Conservation (phyloP, 768 basidiomycete genomes). For the Termitomyces heimii region DNA sequence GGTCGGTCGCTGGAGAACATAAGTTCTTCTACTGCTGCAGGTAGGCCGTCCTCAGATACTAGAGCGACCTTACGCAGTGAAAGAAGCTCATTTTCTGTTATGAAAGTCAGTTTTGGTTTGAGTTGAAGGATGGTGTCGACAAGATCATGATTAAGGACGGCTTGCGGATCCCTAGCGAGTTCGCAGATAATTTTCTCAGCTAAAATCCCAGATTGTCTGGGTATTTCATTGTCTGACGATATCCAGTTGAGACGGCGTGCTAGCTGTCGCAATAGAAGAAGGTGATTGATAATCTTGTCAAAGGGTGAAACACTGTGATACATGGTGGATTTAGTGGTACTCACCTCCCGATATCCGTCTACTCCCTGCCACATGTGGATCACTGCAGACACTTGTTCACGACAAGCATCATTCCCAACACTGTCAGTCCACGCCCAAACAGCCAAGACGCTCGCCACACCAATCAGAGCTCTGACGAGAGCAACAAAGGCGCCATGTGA, state of each 20-base stretch:
- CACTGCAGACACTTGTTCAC: conserved; percentile 58
- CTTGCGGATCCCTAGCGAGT: conserved; percentile 53
- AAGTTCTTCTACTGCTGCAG: conserved; percentile 60
- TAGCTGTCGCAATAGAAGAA: conserved; percentile 67
- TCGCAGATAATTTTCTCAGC: conserved; percentile 65
- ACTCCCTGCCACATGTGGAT: conserved; percentile 60
- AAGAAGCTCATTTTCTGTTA: conserved; percentile 53
- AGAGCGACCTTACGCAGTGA: conserved; percentile 55
- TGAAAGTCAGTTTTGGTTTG: conserved; percentile 52
- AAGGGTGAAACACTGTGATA: conserved; percentile 7
- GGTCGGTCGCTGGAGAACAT: conserved; percentile 42
- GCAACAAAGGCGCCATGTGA: conserved; percentile 55
- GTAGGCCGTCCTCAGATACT: conserved; percentile 64
- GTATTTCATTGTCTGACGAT: conserved; percentile 54
- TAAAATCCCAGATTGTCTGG: conserved; percentile 56
- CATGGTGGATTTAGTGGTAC: conserved; percentile 3
- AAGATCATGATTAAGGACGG: conserved; percentile 55
- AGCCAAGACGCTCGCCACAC: conserved; percentile 59
- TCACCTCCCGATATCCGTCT: conserved; percentile 70
- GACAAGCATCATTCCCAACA: conserved; percentile 55
- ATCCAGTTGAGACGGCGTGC: conserved; percentile 70
- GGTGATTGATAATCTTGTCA: conserved; percentile 63
- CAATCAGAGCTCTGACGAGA: conserved; percentile 62
- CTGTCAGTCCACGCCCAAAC: conserved; percentile 82
- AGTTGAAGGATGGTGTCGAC: conserved; percentile 54